Evolutionary conservation across 2,329 filamentous ascomycete species (phyloP), one percentile per base, ranked within the genome.

Genomic region (Byssochlamys sp.): DNA sequence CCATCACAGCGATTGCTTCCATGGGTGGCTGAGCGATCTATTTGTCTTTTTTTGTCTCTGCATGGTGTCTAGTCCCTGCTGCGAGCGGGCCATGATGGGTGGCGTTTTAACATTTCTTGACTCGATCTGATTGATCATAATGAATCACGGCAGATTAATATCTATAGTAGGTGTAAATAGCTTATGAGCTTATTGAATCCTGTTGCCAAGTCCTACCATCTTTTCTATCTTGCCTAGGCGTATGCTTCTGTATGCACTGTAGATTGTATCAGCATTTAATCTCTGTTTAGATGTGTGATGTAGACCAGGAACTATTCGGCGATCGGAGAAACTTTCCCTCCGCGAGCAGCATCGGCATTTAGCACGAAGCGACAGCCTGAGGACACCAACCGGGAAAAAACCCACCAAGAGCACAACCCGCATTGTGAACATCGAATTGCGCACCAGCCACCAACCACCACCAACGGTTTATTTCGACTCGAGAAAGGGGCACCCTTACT

Each of bases 391-490:
- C 29, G 14, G 60, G 58, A 65, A 66, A 67, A 66, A 65, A 65
- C 59, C 59, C 64, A 65, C 58, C 55, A 60, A 61, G 63, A 63
- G 60, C 58, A 59, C 55, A 58, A 59, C 49, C 49, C 49, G 49
- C 49, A 28, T 51, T 28, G 19, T 19, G 49, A 51, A 51, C 48
- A 27, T 54, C 24, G 29, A 60, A 59, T 54, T 56, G 59, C 58
- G 58, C 56, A 52, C 57, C 29, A 50, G 55, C 54, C 35, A 45
- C 19, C n/a, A 63, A 63, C 60, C 58, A 59, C 55, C 57, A 59
- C 49, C 19, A 12, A 9, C 49, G 24, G 24, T n/a, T 10, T 14
- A 51, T 28, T 26, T 54, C 19, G 27, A 60, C 57, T 51, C 55
- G 58, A 57, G 57, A 51, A 48, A 53, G 39, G 49, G 55, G 53